Conservation (phyloP, 495 filamentous ascomycete genomes). For the Tuber borchii region DNA sequence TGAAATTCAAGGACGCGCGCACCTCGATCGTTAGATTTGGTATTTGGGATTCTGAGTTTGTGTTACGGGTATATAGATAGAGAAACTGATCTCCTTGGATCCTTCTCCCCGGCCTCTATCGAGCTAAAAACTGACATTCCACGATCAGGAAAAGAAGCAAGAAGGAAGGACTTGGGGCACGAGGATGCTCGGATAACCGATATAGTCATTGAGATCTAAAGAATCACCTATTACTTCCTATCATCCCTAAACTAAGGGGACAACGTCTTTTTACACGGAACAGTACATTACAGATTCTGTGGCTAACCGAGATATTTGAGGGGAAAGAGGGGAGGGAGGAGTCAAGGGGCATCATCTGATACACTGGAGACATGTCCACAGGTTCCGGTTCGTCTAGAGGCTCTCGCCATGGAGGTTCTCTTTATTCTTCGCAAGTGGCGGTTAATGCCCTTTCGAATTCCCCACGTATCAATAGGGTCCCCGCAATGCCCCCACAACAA, state of each 20-base stretch:
- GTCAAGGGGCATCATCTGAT: conserved; percentile 21
- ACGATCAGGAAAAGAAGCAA: not conserved
- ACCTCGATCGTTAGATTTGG: not conserved
- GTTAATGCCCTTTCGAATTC: conserved; percentile 17
- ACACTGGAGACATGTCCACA: conserved; percentile 37
- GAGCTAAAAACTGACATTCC: not conserved
- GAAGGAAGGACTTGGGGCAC: not conserved
- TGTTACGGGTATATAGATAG: not conserved
- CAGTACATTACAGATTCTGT: conserved; percentile 10
- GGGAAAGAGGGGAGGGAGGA: conserved; percentile 9
- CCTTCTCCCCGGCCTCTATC: not conserved
- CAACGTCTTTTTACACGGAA: conserved; percentile 7
- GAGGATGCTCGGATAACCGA: conserved; percentile 27
- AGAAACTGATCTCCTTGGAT: not conserved
- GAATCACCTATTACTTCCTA: not conserved
- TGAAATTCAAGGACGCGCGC: not conserved
- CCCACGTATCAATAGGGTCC: conserved; percentile 23
- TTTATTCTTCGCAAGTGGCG: conserved; percentile 18
- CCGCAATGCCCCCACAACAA: conserved; percentile 15
- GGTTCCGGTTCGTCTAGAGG: conserved; percentile 33
- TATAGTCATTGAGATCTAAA: not conserved
- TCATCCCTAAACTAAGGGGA: not conserved
- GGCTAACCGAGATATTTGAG: conserved; percentile 17
- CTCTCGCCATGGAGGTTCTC: conserved; percentile 26
- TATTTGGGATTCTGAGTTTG: not conserved